Evolutionary conservation across 1,139 yeast species (phyloP), one percentile per base, ranked within the genome.

Genomic region (Suhomyces yuchorum): DNA sequence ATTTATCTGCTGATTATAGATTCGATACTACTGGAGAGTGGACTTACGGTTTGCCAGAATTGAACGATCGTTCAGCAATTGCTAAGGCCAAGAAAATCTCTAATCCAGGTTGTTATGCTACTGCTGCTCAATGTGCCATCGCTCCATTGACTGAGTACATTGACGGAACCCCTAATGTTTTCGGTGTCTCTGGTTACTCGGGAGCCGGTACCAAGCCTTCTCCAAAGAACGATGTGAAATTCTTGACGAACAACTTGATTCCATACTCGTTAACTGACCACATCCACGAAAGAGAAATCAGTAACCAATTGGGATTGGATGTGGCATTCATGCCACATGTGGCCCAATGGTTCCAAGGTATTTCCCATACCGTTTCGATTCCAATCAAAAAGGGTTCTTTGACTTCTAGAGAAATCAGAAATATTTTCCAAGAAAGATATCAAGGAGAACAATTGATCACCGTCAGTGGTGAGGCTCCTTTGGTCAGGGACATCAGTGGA

Each of bases 191-290:
- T 43, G 99, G 99, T 41, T 93, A 93, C 68, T 92, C 99, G 18
- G 99, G 99, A 51, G 99, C 99, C 15, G 99, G 99, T 55, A 92
- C 99, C 45, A 93, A 95, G 71, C 99, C 99, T 49, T 88, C 97
- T 7, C 96, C 96, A 51, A 91, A 91, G 75, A 95, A 93, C 66
- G 98, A 93, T 65, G 73, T 87, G 47, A 77, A 81, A 51, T 76
- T 83, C 60, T 77, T 93, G 62, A 68, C 76, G 53, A 82, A 95
- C 72, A 93, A 93, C 72, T 75, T 95, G 66, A 88, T 93, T 62
- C 99, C 99, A 50, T 93, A 93, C 73, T 85, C 97, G 2, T 78
- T 95, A 61, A 95, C 99, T 18, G 97, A 93, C 67, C 99, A 93
- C 68, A 85, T 93, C 52, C 99, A 93, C 64, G 99, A 93, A 76